Evolutionary conservation across 345 rosid genomes (phyloP).

Genomic region (Populus ilicifolia): DNA sequence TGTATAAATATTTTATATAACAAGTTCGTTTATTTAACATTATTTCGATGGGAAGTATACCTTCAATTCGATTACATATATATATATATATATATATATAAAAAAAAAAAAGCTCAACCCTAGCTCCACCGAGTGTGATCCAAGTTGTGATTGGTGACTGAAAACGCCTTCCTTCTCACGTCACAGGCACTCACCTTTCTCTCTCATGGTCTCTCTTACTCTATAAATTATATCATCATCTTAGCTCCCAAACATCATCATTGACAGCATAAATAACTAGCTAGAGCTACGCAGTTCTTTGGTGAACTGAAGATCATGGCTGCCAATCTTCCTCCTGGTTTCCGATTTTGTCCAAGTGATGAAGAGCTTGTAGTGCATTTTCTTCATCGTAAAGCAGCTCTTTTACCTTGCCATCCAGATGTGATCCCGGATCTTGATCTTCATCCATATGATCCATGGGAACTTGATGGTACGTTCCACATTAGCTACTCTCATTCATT

Average conservation of each 20-base stretch:
- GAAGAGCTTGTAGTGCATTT: constrained; percentile 95
- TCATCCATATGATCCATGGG: constrained; percentile 90
- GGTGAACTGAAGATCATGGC: neutral
- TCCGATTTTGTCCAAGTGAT: constrained; percentile 78
- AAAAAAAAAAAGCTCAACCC: neutral
- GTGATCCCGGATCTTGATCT: constrained; percentile 95
- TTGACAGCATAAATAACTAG: neutral
- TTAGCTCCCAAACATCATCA: constrained; percentile 1
- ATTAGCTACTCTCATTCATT: no score
- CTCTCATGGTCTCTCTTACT: neutral
- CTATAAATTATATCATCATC: constrained; percentile 24
- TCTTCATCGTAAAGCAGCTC: constrained; percentile 83
- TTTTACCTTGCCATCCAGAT: constrained; percentile 85
- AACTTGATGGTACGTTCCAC: constrained; percentile 58
- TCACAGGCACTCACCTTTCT: constrained; percentile 22
- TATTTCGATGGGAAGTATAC: constrained; percentile 6
- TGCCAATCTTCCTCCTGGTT: constrained; percentile 80
- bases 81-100: neutral
- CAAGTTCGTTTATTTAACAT: constrained; percentile 6
- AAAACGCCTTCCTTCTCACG: constrained; percentile 47
- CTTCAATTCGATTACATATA: no score
- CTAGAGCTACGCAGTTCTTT: neutral
- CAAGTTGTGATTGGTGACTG: constrained; percentile 14
- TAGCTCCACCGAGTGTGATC: constrained; percentile 1
- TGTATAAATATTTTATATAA: neutral